Conservation (phyloP, 1,139 yeast species). For the Candida tetrigidarum region DNA sequence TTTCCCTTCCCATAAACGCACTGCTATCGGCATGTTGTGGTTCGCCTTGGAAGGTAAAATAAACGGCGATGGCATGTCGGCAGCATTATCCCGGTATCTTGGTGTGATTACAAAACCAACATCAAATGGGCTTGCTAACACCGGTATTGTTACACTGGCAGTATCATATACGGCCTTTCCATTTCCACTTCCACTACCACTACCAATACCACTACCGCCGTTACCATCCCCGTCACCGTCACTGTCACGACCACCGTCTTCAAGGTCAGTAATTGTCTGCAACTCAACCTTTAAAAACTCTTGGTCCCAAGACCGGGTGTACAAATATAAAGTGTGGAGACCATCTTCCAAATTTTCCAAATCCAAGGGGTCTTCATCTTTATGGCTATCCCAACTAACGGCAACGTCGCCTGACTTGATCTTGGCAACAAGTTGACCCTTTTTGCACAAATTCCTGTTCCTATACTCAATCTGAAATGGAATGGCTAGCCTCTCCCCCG, state of each 20-base stretch:
- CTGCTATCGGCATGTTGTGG: slow-evolving; percentile 41
- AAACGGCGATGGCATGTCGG: slow-evolving; percentile 51
- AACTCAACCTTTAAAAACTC: slow-evolving; percentile 23
- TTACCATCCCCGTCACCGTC: no score
- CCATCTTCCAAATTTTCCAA: slow-evolving; percentile 17
- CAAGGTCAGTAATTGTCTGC: slow-evolving; percentile 28
- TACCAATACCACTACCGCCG: no score
- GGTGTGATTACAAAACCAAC: slow-evolving; percentile 43
- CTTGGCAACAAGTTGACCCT: slow-evolving; percentile 13
- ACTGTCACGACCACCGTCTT: slow-evolving; percentile 17
- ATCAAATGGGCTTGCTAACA: slow-evolving; percentile 41
- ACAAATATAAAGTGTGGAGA: slow-evolving; percentile 19
- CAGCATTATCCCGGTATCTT: slow-evolving; percentile 26
- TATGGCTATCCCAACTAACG: slow-evolving; percentile 40
- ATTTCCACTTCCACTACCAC: no score
- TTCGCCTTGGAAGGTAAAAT: slow-evolving; percentile 22
- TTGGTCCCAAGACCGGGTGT: slow-evolving; percentile 9
- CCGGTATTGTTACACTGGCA: slow-evolving; percentile 29
- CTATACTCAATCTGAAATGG: slow-evolving; percentile 26
- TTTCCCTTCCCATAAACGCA: slow-evolving; percentile 51
- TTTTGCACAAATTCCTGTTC: slow-evolving; percentile 12
- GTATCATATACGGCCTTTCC: slow-evolving; percentile 33
- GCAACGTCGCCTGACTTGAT: slow-evolving; percentile 22
- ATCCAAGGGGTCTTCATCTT: slow-evolving; percentile 46
- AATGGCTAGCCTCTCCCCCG: slow-evolving; percentile 31